phyloP scores from a whole-genome alignment of 306 rosid genomes.

The Cucurbita maxima region DNA sequence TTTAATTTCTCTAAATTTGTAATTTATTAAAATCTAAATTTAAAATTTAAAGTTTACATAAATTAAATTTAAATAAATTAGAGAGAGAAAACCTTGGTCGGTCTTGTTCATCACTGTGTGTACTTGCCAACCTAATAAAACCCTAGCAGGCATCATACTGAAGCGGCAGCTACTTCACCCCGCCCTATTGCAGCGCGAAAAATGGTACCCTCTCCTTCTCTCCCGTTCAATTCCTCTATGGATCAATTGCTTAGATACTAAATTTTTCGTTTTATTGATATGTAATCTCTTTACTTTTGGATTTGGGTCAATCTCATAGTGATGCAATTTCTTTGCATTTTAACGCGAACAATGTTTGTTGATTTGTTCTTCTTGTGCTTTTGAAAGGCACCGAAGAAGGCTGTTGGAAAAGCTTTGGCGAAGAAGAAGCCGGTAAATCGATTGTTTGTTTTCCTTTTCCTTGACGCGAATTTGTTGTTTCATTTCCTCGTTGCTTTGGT shows the following conservation, averaged over 20 bases:
- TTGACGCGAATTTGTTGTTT: background rate
- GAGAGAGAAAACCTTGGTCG: no score
- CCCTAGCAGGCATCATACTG: background rate
- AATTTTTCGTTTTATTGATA: no score
- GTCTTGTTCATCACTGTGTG: no score
- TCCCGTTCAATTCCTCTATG: background rate
- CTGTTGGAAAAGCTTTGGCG: constrained; percentile 17
- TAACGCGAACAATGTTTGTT: no score
- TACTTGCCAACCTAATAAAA: no score
- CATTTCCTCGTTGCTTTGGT: background rate
- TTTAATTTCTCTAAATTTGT: no score
- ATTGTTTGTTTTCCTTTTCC: background rate
- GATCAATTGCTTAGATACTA: background rate
- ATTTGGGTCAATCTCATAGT: no score
- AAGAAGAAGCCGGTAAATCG: constrained; percentile 21
- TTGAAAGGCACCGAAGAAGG: constrained; percentile 29
- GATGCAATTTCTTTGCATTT: background rate
- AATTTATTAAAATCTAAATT: no score
- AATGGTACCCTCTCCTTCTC: background rate
- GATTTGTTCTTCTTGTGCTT: background rate
- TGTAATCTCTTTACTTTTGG: no score
- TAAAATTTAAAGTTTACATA: no score
- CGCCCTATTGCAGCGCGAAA: background rate
- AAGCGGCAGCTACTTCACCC: background rate
- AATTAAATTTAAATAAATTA: no score